Evolutionary conservation across 2,329 filamentous ascomycete species (phyloP).

Genomic region (Diplocarpon mali): DNA sequence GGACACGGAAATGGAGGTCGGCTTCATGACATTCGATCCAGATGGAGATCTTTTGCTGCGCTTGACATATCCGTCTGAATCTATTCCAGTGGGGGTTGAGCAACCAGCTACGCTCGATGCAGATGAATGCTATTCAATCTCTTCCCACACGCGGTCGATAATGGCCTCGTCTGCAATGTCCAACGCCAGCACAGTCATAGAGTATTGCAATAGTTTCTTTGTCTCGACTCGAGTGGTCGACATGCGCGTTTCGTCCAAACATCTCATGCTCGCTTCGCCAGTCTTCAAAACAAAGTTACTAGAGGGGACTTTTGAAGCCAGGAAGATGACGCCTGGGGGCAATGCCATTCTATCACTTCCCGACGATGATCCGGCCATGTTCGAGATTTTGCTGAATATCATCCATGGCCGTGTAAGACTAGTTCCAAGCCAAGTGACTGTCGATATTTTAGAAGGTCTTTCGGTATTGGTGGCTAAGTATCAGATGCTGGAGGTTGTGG

Average conservation of each 20-base stretch:
- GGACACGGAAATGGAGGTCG: background rate
- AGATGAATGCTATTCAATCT: background rate
- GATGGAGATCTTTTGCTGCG: slow-evolving; percentile 10
- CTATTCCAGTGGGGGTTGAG: background rate
- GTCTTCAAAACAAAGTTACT: slow-evolving; percentile 23
- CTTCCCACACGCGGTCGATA: too few relatives aligned
- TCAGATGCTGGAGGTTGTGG: slow-evolving; percentile 5
- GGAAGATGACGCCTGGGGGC: slow-evolving; percentile 5
- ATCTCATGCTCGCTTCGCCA: slow-evolving; percentile 16
- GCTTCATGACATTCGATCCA: slow-evolving; percentile 5
- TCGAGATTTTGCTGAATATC: slow-evolving; percentile 24
- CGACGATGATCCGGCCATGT: slow-evolving; percentile 4
- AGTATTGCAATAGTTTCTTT: background rate
- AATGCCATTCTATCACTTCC: slow-evolving; percentile 19
- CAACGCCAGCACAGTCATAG: background rate
- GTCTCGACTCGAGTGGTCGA: background rate
- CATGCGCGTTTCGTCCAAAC: slow-evolving; percentile 14
- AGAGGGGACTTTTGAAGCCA: slow-evolving; percentile 16
- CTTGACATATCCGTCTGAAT: background rate
- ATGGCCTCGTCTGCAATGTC: background rate
- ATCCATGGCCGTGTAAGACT: slow-evolving; percentile 22
- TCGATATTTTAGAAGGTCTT: slow-evolving; percentile 23
- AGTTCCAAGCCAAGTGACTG: slow-evolving; percentile 19
- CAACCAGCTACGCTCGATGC: too few relatives aligned
- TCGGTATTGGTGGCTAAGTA: slow-evolving; percentile 25